Evolutionary conservation across 768 basidiomycete species (phyloP).

Genomic region (Trametes villosa): DNA sequence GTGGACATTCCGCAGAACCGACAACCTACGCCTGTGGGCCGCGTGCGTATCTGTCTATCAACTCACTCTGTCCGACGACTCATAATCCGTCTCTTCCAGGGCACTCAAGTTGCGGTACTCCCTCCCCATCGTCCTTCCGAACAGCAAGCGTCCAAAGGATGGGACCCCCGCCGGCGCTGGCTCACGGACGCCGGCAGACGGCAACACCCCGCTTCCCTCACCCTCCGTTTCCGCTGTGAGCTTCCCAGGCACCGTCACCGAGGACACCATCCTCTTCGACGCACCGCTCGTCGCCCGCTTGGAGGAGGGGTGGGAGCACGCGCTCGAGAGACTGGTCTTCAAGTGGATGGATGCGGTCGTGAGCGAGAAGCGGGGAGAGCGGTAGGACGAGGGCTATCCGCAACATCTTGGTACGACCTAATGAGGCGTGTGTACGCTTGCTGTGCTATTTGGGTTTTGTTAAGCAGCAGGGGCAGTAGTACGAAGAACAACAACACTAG

Average conservation of each 20-base stretch:
- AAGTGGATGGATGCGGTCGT: conserved; percentile 73
- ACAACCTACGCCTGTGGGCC: conserved; percentile 84
- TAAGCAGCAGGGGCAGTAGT: no score
- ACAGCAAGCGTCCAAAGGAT: conserved; percentile 28
- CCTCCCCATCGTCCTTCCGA: conserved; percentile 63
- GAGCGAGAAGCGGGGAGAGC: conserved; percentile 50
- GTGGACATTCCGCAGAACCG: conserved; percentile 86
- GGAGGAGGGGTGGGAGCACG: conserved; percentile 80
- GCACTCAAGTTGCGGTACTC: conserved; percentile 85
- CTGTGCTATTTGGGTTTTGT: no score
- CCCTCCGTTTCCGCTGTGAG: conserved; percentile 38
- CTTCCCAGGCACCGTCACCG: conserved; percentile 41
- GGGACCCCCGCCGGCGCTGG: conserved; percentile 4
- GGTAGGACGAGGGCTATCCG: conserved; percentile 17
- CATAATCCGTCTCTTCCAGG: conserved; percentile 31
- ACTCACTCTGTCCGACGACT: background rate
- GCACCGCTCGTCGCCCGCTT: conserved; percentile 70
- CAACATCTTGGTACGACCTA: no score
- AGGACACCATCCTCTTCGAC: conserved; percentile 68
- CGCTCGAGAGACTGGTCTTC: conserved; percentile 67
- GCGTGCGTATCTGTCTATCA: conserved; percentile 64
- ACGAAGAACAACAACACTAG: no score
- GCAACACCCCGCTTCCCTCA: conserved; percentile 29
- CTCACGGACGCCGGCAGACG: conserved; percentile 18
- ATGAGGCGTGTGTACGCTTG: no score